Base-by-base conservation (phyloP, 2,329 filamentous ascomycete genomes). In the Beauveria sp. region DNA sequence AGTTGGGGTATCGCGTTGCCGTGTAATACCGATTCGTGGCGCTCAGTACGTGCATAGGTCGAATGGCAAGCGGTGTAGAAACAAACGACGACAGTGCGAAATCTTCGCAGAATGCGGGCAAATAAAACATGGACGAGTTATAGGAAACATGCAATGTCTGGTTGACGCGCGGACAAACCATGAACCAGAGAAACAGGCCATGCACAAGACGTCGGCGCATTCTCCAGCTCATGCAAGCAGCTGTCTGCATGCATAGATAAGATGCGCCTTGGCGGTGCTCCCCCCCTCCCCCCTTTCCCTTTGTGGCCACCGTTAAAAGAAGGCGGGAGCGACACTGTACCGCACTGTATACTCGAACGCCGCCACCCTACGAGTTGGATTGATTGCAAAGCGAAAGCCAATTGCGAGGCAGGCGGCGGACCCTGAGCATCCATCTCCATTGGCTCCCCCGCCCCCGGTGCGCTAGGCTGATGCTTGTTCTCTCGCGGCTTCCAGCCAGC, bases 401-500 rank as follows among this genome's bases (percentile, higher is more conserved):
- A 46, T 55, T 30, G 24, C 37, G n/a, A 12, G 53, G n/a, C 12
- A 12, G 20, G 48, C 9, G 22, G 40, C 16, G 37, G 40, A 40
- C 22, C 30, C 28, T 16, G 9, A 30, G 28, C 28, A 10, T 10
- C 28, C 28, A 57, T 48, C 55, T 48, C 53, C 55, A 34, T 34
- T 48, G 18, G 3, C 40, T 18, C 20, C 55, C 44, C 55, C 43
- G 22, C 44, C 44, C 55, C 44, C 28, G 44, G 55, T 57, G 28
- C 55, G 55, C 44, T 57, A 57, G 55, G 44, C 43, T 48, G 55
- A 50, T 50, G 55, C 55, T 57, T 57, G 44, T 57, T 57, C 55
- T 40, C 24, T 28, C 28, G 28, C 28, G 28, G 28, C n/a, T 37
- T 20, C 44, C 43, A n/a, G 16, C n/a, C 20, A 37, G 55, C 41